These are phyloP conservation scores for Auriscalpium microsporum DNA, from an alignment of 768 basidiomycete genomes.

Conservation along the genomic window DNA sequence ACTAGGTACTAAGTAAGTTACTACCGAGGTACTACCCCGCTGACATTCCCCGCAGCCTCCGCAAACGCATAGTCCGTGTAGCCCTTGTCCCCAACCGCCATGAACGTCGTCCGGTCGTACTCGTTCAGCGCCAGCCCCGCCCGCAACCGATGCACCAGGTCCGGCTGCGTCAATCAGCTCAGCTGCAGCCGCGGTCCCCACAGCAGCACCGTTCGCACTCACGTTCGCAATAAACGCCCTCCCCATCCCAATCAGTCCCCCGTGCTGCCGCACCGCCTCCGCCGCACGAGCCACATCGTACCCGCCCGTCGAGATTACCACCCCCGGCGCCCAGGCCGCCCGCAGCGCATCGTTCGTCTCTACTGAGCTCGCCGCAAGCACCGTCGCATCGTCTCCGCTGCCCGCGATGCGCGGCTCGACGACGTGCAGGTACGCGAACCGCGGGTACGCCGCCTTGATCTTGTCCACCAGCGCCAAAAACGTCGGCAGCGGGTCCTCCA, in stretches of 20 bases:
- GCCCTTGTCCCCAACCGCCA: background rate
- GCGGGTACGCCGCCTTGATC: slow-evolving; percentile 15
- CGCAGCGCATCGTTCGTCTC: background rate
- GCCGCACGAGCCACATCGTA: background rate
- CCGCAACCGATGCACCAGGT: slow-evolving; percentile 7
- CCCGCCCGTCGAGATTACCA: background rate
- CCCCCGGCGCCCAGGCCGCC: slow-evolving; percentile 3
- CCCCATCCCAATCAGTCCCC: background rate
- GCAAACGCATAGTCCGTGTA: slow-evolving; percentile 3
- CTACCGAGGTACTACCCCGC: too few relatives aligned
- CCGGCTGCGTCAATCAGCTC: slow-evolving; percentile 11
- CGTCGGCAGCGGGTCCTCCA: slow-evolving; percentile 15
- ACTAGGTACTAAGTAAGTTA: too few relatives aligned
- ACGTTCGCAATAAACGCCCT: background rate
- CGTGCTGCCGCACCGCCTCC: background rate
- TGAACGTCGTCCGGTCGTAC: slow-evolving; percentile 15
- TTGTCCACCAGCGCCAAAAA: slow-evolving; percentile 17
- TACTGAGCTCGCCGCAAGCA: too few relatives aligned
- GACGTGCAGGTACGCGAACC: slow-evolving; percentile 28
- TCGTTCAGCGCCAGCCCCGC: slow-evolving; percentile 5
- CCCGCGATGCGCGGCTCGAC: slow-evolving; percentile 13
- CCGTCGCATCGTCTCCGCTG: background rate
- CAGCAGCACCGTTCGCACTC: slow-evolving; percentile 2
- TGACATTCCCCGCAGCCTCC: background rate
- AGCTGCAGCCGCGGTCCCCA: slow-evolving; percentile 6